Conservation (phyloP, 768 basidiomycete genomes). For the Xanthoconium stramineum region DNA sequence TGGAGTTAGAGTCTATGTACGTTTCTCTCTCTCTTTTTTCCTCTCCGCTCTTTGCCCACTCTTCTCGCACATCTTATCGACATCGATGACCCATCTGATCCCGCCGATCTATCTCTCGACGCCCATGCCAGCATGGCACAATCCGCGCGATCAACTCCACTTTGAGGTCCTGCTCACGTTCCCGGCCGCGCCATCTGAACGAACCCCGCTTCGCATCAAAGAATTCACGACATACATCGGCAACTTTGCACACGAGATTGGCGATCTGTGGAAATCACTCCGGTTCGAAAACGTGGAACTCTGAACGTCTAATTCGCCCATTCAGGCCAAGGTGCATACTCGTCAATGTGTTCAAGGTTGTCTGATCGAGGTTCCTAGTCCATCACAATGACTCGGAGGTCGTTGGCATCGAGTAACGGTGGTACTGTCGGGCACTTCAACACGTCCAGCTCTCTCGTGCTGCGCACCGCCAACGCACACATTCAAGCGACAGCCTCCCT, state of each 20-base stretch:
- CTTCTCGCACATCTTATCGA: no score
- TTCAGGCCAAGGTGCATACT: constrained; percentile 25
- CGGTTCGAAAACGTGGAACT: constrained; percentile 27
- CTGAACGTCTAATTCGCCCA: constrained; percentile 21
- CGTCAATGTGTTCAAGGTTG: neutral
- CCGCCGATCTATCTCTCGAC: constrained; percentile 12
- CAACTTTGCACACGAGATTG: constrained; percentile 30
- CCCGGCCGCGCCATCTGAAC: constrained; percentile 18
- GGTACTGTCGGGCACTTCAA: constrained; percentile 39
- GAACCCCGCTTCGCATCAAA: constrained; percentile 26
- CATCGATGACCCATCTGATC: neutral
- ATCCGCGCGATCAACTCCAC: constrained; percentile 12
- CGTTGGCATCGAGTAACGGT: constrained; percentile 32
- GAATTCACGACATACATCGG: constrained; percentile 27
- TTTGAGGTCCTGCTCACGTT: constrained; percentile 32
- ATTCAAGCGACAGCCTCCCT: constrained; percentile 28
- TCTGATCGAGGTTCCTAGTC: constrained; percentile 17
- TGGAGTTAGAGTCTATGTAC: constrained; percentile 39
- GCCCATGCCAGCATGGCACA: neutral
- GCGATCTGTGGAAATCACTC: constrained; percentile 26
- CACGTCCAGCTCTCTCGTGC: constrained; percentile 20
- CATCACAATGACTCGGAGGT: constrained; percentile 20
- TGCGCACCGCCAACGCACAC: constrained; percentile 36
- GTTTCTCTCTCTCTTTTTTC: neutral
- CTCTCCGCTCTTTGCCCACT: no score